phyloP scores from a whole-genome alignment of 306 rosid species.

The Vicia sativa region DNA sequence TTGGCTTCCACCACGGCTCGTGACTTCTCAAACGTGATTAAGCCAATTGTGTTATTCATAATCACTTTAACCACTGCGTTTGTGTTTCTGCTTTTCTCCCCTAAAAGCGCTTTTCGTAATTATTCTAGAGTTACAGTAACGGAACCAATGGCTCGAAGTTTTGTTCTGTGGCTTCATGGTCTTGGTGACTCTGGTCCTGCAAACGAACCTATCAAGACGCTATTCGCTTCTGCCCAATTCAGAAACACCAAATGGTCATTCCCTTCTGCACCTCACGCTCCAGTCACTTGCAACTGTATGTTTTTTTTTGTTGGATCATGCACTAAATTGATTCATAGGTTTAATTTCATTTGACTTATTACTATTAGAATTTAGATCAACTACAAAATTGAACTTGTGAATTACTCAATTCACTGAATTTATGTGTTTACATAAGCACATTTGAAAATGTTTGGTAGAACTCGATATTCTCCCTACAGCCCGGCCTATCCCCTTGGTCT shows the following conservation, averaged over 20 bases:
- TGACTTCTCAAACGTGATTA: background rate
- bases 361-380: background rate
- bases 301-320: background rate
- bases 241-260: slow-evolving; percentile 71
- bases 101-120: background rate
- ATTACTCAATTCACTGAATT: background rate
- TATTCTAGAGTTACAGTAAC: background rate
- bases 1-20: background rate
- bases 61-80: slow-evolving; percentile 5
- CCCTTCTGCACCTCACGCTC: slow-evolving; percentile 80
- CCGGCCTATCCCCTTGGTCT: background rate
- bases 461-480: too few relatives aligned
- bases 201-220: slow-evolving; percentile 77
- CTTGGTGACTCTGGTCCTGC: slow-evolving; percentile 92
- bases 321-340: background rate
- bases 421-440: background rate
- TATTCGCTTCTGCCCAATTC: slow-evolving; percentile 83
- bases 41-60: slow-evolving; percentile 2
- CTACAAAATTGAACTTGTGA: background rate
- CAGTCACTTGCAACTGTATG: slow-evolving; percentile 86
- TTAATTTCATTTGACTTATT: background rate
- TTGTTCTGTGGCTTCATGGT: slow-evolving; percentile 88
- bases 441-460: background rate
- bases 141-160: slow-evolving; percentile 61
- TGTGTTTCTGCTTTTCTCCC: slow-evolving; percentile 4